phyloP scores from a whole-genome alignment of 176 grass and related monocot genomes.

The Panicum miliaceum region DNA sequence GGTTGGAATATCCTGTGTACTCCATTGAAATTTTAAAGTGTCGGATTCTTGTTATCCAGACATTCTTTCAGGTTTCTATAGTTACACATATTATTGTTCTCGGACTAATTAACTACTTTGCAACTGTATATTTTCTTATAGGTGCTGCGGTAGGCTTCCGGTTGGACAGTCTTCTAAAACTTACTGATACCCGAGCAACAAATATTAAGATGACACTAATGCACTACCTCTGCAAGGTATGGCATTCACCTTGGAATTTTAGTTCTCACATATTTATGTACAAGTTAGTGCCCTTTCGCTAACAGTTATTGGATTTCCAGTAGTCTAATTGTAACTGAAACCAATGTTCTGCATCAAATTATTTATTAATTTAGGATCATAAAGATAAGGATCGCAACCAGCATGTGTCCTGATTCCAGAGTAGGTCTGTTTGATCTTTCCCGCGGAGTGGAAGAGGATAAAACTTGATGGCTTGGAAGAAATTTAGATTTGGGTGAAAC shows the following conservation, averaged over 20 bases:
- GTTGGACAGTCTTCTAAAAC: constrained; percentile 95
- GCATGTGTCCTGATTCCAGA: no score
- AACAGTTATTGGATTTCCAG: background rate
- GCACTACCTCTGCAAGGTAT: constrained; percentile 98
- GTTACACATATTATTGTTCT: background rate
- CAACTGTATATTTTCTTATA: constrained; percentile 52
- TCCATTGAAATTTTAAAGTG: background rate
- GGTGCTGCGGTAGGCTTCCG: constrained; percentile 93
- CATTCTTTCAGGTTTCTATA: constrained; percentile 10
- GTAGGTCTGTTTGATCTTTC: no score
- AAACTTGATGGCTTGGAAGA: background rate
- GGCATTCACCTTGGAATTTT: constrained; percentile 37
- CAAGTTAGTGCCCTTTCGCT: constrained; percentile 22
- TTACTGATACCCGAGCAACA: constrained; percentile 98
- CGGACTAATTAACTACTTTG: constrained; percentile 35
- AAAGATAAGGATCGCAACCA: background rate
- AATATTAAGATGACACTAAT: constrained; percentile 98
- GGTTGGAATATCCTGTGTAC: background rate
- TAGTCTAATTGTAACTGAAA: constrained; percentile 19
- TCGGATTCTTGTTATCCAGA: background rate
- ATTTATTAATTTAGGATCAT: constrained; percentile 19
- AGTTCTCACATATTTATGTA: constrained; percentile 24
- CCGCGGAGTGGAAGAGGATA: no score
- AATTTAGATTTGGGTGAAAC: background rate
- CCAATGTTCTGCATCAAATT: background rate